Evolutionary conservation across 208 protist species (phyloP), one percentile per base, ranked within the genome.

Genomic region (Phytomonas serpens): DNA sequence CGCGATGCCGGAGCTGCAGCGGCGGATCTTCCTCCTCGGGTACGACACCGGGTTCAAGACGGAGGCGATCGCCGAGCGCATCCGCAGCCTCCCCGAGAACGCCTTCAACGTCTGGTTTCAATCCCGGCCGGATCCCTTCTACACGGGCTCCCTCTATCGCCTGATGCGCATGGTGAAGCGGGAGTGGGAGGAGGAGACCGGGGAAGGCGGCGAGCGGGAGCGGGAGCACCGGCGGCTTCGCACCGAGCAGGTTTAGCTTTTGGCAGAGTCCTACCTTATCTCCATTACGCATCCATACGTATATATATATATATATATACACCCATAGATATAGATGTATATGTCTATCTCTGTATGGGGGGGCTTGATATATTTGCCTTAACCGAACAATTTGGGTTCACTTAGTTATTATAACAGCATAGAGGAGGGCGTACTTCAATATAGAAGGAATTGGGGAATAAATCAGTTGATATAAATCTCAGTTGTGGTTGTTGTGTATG

Each of bases 41-140:
- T 95, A 95, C 73, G 78, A 92, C n/a, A 19, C 75, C 0, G 86
- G 87, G 11, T 93, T 95, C 61, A 63, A 77, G 33, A 38, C 67
- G 47, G 84, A 85, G 32, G 69, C 72, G 32, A 76, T 80, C 30
- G 73, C 73, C 40, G 80, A 84, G 61, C 36, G 81, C 29, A 72
- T 93, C 3, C 86, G 83, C 16, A 52, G 30, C 47, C 77, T 85
- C 62, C 88, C 91, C 7, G 82, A 94, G 77, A 85, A 90, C 73
- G 73, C 77, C 6, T 96, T 96, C 78, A 83, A 96, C 66, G 86
- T 94, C 14, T 94, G 87, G 87, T 90, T 76, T 38, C 87, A 92
- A 61, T 90, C 91, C 13, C 76, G 87, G 19, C 74, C 70, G 2
- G 81, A 86, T 3, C 64, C 62, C 34, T 94, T 87, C 66, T 93